Base-by-base conservation (phyloP, 2,329 filamentous ascomycete species). In the Aspergillus sp. region DNA sequence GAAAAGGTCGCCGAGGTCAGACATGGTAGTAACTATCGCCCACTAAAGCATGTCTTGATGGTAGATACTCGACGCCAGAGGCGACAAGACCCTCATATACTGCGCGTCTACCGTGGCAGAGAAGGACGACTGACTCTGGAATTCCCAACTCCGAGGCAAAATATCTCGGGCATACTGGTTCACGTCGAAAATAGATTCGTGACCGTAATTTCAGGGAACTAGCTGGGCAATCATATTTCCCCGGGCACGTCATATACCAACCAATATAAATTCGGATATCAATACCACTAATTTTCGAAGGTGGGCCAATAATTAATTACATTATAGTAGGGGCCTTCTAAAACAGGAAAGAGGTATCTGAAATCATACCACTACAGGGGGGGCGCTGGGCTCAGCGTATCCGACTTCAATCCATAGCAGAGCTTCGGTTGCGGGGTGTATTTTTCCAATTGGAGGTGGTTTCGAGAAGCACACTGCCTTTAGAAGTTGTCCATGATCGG, bases 1-100 rank as follows among this genome's bases (percentile, higher is more conserved):
- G 16, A 50, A 45, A 34, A 45, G 42, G 16, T 50, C 48, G 11
- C 16, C 25, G 34, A 50, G 31, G 16, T 50, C 48, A 20, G 47
- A 49, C 48, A 50, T 50, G 20, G 43, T 41, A 40, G 10, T 11
- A 40, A 40, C 13, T 32, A 38, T 47, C 9, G 17, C 16, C 29
- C 29, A 32, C 29, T 32, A 32, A 32, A 32, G 29, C 29, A 13
- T 32, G 29, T 32, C 29, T 32, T 32, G 29, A 32, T 32, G 29
- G 29, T 32, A 32, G 29, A 32, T 32, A 32, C 29, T 32, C 29
- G 29, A 32, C 29, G 29, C 20, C 31, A 36, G 45, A 38, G 32
- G 23, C 31, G 32, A 47, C 45, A 38, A 47, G n/a, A 34, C n/a
- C 17, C 45, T 46, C 29, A 32, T 32, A 32, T 32, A 32, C 29